Evolutionary conservation across 768 basidiomycete genomes (phyloP).

Genomic region (Lactarius tabidus): DNA sequence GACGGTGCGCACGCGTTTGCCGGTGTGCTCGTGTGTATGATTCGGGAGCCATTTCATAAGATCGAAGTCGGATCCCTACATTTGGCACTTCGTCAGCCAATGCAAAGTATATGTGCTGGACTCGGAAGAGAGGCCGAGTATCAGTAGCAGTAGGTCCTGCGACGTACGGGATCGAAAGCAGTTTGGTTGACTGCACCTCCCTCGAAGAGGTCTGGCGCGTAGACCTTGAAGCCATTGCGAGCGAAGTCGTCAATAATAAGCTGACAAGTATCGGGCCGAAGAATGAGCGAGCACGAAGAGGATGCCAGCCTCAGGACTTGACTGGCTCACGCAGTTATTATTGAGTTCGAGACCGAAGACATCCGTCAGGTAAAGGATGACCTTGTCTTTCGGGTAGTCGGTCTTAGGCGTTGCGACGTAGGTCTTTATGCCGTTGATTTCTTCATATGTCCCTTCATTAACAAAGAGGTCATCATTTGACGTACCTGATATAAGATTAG

Average conservation of each 20-base stretch:
- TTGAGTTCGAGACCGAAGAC: slow-evolving; percentile 34
- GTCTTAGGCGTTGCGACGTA: slow-evolving; percentile 40
- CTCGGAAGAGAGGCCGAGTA: not conserved
- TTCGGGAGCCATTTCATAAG: slow-evolving; percentile 5
- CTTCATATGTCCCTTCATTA: slow-evolving; percentile 32
- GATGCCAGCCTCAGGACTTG: too few relatives aligned
- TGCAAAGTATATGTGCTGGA: not conserved
- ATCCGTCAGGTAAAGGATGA: slow-evolving; percentile 40
- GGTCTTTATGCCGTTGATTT: slow-evolving; percentile 37
- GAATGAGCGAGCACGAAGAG: not conserved
- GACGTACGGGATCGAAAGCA: slow-evolving; percentile 22
- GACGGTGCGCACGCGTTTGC: slow-evolving; percentile 27
- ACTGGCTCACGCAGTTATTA: slow-evolving; percentile 33
- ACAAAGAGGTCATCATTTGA: not conserved
- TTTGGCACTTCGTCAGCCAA: not conserved
- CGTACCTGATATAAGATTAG: not conserved
- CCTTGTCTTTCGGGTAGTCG: slow-evolving; percentile 40
- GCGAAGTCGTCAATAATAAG: slow-evolving; percentile 44
- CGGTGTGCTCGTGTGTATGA: slow-evolving; percentile 26
- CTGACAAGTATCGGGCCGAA: slow-evolving; percentile 26
- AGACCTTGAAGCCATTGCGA: slow-evolving; percentile 34
- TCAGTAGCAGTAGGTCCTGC: not conserved
- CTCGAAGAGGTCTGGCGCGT: slow-evolving; percentile 23
- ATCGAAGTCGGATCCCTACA: slow-evolving; percentile 14
- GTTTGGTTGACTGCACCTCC: slow-evolving; percentile 30